A percentile compares a stretch with the other conserved stretches of the same genome.
phyloP scores from a whole-genome alignment of 108 stramenopile genomes.

The Pelagomonas calceolata region DNA sequence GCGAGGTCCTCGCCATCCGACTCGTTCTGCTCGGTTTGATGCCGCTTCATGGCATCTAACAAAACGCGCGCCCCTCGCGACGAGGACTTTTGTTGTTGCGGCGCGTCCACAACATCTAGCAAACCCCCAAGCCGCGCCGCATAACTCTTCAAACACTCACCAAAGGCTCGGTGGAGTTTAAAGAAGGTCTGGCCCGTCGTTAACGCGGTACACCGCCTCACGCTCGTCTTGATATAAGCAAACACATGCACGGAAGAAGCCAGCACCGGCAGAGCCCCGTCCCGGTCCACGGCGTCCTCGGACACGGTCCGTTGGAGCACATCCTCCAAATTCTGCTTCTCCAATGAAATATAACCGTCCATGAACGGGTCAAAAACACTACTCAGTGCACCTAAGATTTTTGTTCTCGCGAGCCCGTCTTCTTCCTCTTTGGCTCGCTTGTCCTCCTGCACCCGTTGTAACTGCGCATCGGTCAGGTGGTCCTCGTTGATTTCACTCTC shows the following conservation, averaged over 20 bases:
- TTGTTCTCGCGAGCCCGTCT: constrained; percentile 27
- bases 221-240: constrained; percentile 89
- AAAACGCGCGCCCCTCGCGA: neutral
- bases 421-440: constrained; percentile 10
- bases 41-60: neutral
- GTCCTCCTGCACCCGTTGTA: constrained; percentile 10
- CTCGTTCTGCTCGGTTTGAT: no score
- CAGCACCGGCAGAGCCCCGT: constrained; percentile 83
- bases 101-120: constrained; percentile 7
- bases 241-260: constrained; percentile 79
- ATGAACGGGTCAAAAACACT: constrained; percentile 88
- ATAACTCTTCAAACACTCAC: constrained; percentile 66
- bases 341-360: constrained; percentile 84
- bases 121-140: constrained; percentile 46
- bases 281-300: constrained; percentile 71
- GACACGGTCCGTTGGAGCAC: constrained; percentile 47
- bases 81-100: constrained; percentile 16
- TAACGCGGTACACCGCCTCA: constrained; percentile 78
- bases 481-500: neutral
- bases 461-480: neutral
- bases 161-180: constrained; percentile 70
- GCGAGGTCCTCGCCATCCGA: neutral
- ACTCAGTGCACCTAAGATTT: constrained; percentile 64
- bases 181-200: constrained; percentile 91
- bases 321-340: constrained; percentile 81